A percentile compares a stretch with the other conserved stretches of the same genome.
phyloP scores from a whole-genome alignment of 805 yeast species.

The Barnettozyma populi region DNA sequence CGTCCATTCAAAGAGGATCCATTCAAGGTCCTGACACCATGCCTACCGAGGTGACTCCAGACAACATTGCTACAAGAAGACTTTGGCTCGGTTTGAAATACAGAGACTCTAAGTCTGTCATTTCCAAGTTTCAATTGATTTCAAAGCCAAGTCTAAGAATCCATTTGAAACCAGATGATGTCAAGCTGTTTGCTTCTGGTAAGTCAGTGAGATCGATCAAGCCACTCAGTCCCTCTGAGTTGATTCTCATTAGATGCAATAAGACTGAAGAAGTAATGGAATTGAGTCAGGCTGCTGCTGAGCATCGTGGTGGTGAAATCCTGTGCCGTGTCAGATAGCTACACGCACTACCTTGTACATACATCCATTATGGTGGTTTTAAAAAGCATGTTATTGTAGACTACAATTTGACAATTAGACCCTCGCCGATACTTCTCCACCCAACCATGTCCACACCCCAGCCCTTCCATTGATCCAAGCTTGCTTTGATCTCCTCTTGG shows the following conservation, averaged over 20 bases:
- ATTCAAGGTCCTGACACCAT: constrained; percentile 73
- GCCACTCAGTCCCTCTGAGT: constrained; percentile 87
- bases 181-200: constrained; percentile 73
- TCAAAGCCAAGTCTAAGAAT: constrained; percentile 84
- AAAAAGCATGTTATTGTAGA: background rate
- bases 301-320: constrained; percentile 67
- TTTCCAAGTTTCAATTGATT: constrained; percentile 63
- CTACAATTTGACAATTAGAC: constrained; percentile 50
- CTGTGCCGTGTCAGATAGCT: constrained; percentile 65
- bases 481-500: constrained; percentile 48
- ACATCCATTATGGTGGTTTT: background rate
- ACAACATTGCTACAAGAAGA: constrained; percentile 78
- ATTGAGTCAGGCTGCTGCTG: constrained; percentile 79
- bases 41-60: constrained; percentile 77
- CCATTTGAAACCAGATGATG: constrained; percentile 53
- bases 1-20: constrained; percentile 82
- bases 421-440: constrained; percentile 72
- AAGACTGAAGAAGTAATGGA: constrained; percentile 53
- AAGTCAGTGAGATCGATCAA: constrained; percentile 64
- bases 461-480: constrained; percentile 66
- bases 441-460: constrained; percentile 84
- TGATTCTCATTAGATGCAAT: constrained; percentile 57
- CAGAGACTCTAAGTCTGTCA: constrained; percentile 63
- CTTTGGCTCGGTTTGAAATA: constrained; percentile 92
- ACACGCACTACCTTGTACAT: background rate